phyloP scores from a whole-genome alignment of 495 filamentous ascomycete genomes.

The Tuber borchii region DNA sequence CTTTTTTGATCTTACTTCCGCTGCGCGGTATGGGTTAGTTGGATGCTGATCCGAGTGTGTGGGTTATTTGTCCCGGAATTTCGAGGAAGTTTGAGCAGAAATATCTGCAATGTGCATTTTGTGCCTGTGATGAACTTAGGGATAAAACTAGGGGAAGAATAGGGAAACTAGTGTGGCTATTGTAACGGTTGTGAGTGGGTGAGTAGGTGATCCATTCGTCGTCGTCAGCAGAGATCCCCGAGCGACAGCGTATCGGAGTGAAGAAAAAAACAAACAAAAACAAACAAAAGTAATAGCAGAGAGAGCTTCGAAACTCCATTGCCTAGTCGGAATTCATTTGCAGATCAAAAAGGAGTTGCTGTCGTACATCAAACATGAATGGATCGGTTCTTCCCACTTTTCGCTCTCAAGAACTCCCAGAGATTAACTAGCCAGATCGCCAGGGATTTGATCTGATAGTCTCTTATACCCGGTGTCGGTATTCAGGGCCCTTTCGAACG shows the following conservation, averaged over 20 bases:
- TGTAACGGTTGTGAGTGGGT: neutral
- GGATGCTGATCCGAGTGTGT: neutral
- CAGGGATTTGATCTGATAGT: no score
- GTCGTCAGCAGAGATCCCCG: neutral
- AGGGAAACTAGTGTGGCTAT: neutral
- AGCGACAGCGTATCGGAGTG: neutral
- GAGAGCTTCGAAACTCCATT: neutral
- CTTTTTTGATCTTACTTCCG: neutral
- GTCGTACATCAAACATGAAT: no score
- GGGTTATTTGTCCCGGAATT: neutral
- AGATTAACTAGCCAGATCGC: no score
- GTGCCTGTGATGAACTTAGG: neutral
- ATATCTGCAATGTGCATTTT: neutral
- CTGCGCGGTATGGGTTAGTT: neutral
- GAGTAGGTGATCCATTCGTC: neutral
- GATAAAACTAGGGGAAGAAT: no score
- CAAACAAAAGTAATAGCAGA: neutral
- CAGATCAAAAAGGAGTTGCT: neutral
- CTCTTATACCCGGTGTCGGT: no score
- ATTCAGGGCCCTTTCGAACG: neutral
- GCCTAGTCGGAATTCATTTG: neutral
- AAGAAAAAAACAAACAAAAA: neutral
- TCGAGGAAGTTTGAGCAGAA: neutral
- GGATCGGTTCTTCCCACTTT: no score
- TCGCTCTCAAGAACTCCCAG: no score